Evolutionary conservation across 1,139 yeast species (phyloP).

Genomic region (Kodamaea arcana): DNA sequence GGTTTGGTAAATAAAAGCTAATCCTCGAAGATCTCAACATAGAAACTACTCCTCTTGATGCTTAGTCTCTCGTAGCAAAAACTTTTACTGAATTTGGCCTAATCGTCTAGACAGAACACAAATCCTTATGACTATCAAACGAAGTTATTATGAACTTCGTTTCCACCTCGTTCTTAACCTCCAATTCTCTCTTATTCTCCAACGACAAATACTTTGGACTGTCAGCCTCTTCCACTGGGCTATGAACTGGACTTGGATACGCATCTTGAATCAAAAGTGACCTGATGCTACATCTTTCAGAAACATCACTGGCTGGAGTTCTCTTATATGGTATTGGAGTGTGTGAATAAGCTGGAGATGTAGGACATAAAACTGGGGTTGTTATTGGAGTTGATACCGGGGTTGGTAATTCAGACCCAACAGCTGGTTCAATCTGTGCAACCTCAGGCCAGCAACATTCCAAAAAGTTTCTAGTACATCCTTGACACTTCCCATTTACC

Average conservation of each 20-base stretch:
- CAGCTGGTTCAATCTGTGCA: background rate
- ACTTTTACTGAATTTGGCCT: too few species aligned
- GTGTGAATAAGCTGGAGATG: conserved; percentile 4
- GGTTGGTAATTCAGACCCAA: background rate
- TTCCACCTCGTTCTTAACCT: conserved; percentile 3
- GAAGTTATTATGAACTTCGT: conserved; percentile 26
- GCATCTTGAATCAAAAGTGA: conserved; percentile 13
- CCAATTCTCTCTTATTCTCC: conserved; percentile 2
- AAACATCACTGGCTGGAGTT: conserved; percentile 7
- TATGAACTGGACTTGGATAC: conserved; percentile 17
- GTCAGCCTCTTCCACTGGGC: conserved; percentile 12
- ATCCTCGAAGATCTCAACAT: too few species aligned
- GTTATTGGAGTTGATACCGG: conserved; percentile 6
- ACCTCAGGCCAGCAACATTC: conserved; percentile 33
- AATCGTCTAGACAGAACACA: too few species aligned
- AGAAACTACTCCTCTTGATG: too few species aligned
- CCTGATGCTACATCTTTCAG: conserved; percentile 13
- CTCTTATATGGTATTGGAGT: conserved; percentile 4
- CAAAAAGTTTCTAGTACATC: conserved; percentile 44
- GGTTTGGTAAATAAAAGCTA: too few species aligned
- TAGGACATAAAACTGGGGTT: conserved; percentile 7
- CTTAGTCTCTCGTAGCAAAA: too few species aligned
- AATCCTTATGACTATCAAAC: conserved; percentile 22
- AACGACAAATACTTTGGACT: background rate
- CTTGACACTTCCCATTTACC: conserved; percentile 46